Evolutionary conservation across 805 yeast genomes (phyloP), one percentile per base, ranked within the genome.

Genomic region (Metschnikowia dekortorum): DNA sequence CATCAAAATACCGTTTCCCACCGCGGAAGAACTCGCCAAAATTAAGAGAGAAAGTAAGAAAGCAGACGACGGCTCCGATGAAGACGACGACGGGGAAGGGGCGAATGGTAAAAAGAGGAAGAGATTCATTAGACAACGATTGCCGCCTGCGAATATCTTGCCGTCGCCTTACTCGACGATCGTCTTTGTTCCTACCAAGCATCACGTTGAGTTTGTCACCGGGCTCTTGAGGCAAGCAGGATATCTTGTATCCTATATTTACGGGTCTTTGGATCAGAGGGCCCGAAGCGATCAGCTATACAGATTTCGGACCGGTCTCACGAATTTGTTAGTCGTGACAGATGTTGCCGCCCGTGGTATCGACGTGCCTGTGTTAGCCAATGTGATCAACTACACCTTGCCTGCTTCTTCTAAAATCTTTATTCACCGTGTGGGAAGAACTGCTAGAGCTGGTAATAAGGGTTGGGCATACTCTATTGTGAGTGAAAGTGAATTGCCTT

Each of bases 331-430:
- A 65, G 97, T 94, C 8, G 99, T 94, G 49, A 94, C 99, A 1
- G 99, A 94, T 75, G 98, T 89, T 56, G 96, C 96, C 28, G 99
- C 99, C 1, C 85, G 99, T 75, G 99, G 99, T 83, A 90, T 94
- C 54, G 99, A 95, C 81, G 89, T 94, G 57, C 99, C 99, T 0
- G 84, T 94, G 50, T 79, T 94, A 63, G 96, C 98, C 6, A 91
- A 95, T 63, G 99, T 94, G 47, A 79, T 94, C 58, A 94, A 94
- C 67, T 94, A 81, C 68, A 83, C 96, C 1, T 75, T 94, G 53
- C 98, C 98, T 9, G 86, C 89, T 1, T 85, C 95, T 1, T 89
- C 97, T 4, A 94, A 95, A 68, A 87, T 92, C 52, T 94, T 94
- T 68, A 81, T 94, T 49, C 99, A 94, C 70, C 83, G 99, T 71